Evolutionary conservation across 768 basidiomycete species (phyloP).

Genomic region (Tephrocybe sp.): DNA sequence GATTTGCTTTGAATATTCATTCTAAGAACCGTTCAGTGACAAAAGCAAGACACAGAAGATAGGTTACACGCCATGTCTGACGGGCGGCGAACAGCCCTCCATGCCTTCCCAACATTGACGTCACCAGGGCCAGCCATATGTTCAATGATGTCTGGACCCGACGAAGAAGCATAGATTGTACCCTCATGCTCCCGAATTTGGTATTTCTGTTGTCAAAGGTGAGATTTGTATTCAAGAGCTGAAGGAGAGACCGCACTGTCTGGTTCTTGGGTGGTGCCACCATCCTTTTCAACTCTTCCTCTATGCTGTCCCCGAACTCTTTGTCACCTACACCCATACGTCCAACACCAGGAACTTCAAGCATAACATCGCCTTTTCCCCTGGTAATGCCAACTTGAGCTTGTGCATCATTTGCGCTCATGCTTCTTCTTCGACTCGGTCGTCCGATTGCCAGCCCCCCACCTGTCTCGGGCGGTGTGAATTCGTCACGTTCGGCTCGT

Average conservation of each 20-base stretch:
- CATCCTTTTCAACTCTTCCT: conserved; percentile 66
- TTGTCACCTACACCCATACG: conserved; percentile 39
- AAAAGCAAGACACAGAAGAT: conserved; percentile 9
- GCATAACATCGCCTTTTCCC: conserved; percentile 33
- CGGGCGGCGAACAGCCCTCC: conserved; percentile 83
- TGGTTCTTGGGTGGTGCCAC: conserved; percentile 43
- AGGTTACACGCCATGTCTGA: conserved; percentile 81
- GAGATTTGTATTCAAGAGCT: conserved; percentile 5
- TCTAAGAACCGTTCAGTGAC: conserved; percentile 43
- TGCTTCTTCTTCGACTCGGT: conserved; percentile 64
- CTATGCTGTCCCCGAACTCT: conserved; percentile 65
- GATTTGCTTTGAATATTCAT: conserved; percentile 92
- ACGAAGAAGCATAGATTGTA: conserved; percentile 79
- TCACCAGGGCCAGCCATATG: conserved; percentile 78
- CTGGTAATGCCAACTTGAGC: conserved; percentile 34
- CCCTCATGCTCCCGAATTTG: conserved; percentile 73
- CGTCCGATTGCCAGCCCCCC: conserved; percentile 27
- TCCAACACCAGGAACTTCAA: conserved; percentile 35
- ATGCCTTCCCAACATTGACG: conserved; percentile 76
- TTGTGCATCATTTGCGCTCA: conserved; percentile 76
- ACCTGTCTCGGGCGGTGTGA: conserved; percentile 15
- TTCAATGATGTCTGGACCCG: conserved; percentile 66
- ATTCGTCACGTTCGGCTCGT: conserved; percentile 48
- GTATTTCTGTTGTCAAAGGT: conserved; percentile 57
- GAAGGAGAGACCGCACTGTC: conserved; percentile 33